Evolutionary conservation across 768 basidiomycete genomes (phyloP).

Genomic region (Tephrocybe sp.): DNA sequence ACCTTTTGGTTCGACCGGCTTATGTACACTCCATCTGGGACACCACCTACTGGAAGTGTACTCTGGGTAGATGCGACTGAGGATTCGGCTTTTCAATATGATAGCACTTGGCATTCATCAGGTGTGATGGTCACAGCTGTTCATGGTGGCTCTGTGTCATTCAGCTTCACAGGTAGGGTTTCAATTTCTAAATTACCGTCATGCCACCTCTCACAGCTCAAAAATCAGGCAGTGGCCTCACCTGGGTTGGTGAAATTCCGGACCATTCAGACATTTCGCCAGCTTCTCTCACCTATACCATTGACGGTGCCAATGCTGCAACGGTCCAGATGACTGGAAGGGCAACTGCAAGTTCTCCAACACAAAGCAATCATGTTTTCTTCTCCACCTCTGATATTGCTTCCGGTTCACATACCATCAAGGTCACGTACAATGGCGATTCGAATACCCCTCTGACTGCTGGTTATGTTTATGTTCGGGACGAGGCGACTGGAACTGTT

Average conservation of each 20-base stretch:
- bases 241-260: constrained; percentile 1
- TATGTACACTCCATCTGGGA: neutral
- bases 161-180: neutral
- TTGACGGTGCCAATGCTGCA: neutral
- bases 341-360: neutral
- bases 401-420: constrained; percentile 6
- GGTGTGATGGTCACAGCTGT: neutral
- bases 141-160: neutral
- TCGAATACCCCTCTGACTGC: constrained; percentile 1
- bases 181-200: too few relatives aligned
- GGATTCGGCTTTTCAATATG: neutral
- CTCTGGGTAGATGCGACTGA: neutral
- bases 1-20: neutral
- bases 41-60: neutral
- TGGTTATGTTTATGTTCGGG: constrained; percentile 4
- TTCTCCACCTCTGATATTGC: neutral
- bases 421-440: constrained; percentile 3
- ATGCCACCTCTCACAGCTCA: too few relatives aligned
- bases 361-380: neutral
- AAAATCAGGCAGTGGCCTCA: neutral
- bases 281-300: neutral
- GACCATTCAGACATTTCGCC: neutral
- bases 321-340: neutral
- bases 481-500: neutral
- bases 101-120: neutral